Evolutionary conservation across 2,329 filamentous ascomycete genomes (phyloP).

Genomic region (Hypoxylon sp.): DNA sequence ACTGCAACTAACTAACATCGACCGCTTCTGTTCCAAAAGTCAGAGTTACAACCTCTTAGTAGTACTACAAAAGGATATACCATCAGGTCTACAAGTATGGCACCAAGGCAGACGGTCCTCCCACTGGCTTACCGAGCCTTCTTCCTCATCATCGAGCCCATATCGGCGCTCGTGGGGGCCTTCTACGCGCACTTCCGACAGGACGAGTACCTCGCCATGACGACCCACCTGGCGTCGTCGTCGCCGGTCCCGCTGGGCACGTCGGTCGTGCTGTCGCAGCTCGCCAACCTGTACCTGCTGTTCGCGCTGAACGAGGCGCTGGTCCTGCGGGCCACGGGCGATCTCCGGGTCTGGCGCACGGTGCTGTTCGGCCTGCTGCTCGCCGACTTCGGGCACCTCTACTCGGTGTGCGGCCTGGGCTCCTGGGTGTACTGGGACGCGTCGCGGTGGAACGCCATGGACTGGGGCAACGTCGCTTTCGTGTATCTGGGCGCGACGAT

Average conservation of each 20-base stretch:
- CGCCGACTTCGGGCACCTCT: conserved; percentile 80
- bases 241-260: conserved; percentile 64
- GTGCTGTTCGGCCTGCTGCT: conserved; percentile 73
- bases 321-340: conserved; percentile 73
- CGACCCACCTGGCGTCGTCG: conserved; percentile 62
- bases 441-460: conserved; percentile 70
- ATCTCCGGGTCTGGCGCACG: conserved; percentile 73
- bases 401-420: conserved; percentile 68
- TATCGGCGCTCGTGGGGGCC: conserved; percentile 61
- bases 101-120: conserved; percentile 49
- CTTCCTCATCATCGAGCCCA: conserved; percentile 76
- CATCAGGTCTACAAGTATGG: conserved; percentile 23
- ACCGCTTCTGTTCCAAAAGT: not conserved
- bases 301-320: conserved; percentile 81
- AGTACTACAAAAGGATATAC: not conserved
- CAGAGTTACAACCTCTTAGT: not conserved
- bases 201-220: conserved; percentile 68
- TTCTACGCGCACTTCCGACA: conserved; percentile 61
- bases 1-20: not conserved
- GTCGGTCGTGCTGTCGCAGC: conserved; percentile 73
- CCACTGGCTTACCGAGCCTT: conserved; percentile 72
- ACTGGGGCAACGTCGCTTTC: conserved; percentile 73
- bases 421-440: conserved; percentile 69
- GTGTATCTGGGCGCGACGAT: conserved; percentile 71
- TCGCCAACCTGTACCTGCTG: conserved; percentile 80